phyloP scores from a whole-genome alignment of 768 basidiomycete genomes.

The Gymnopilus junonius region DNA sequence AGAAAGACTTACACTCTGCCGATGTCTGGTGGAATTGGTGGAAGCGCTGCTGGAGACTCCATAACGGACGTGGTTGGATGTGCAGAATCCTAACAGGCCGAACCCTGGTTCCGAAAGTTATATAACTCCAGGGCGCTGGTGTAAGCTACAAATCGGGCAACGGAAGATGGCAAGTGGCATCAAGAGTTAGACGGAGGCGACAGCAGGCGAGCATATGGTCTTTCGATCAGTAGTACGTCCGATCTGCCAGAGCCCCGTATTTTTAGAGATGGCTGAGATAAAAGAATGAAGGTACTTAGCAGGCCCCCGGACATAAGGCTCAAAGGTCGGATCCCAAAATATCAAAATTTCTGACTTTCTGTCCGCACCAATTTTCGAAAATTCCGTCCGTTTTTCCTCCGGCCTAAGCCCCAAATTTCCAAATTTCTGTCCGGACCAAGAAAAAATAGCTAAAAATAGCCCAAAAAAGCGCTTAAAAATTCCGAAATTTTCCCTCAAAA shows the following conservation, averaged over 20 bases:
- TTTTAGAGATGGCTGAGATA: background rate
- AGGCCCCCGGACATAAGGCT: too few species aligned
- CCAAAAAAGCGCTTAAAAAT: too few species aligned
- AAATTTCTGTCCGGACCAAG: too few species aligned
- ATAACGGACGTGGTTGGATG: conserved; percentile 3
- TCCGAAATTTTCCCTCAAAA: too few species aligned
- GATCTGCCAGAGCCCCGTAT: conserved; percentile 4
- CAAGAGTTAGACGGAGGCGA: background rate
- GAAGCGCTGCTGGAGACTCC: conserved; percentile 7
- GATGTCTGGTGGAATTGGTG: conserved; percentile 13
- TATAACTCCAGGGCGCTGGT: background rate
- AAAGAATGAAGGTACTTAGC: too few species aligned
- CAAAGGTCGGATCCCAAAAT: too few species aligned
- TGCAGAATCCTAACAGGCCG: background rate
- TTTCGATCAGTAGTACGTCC: background rate
- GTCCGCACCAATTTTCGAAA: too few species aligned
- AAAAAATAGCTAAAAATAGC: too few species aligned
- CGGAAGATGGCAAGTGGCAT: background rate
- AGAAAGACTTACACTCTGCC: conserved; percentile 14
- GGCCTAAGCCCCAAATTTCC: too few species aligned
- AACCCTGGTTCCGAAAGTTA: background rate
- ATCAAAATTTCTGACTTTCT: too few species aligned
- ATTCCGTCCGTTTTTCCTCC: too few species aligned
- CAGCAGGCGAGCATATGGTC: background rate
- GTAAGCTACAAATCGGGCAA: background rate